These are phyloP conservation scores for Melastoma malabathricum DNA, from an alignment of 345 rosid genomes.

Conservation along the genomic window DNA sequence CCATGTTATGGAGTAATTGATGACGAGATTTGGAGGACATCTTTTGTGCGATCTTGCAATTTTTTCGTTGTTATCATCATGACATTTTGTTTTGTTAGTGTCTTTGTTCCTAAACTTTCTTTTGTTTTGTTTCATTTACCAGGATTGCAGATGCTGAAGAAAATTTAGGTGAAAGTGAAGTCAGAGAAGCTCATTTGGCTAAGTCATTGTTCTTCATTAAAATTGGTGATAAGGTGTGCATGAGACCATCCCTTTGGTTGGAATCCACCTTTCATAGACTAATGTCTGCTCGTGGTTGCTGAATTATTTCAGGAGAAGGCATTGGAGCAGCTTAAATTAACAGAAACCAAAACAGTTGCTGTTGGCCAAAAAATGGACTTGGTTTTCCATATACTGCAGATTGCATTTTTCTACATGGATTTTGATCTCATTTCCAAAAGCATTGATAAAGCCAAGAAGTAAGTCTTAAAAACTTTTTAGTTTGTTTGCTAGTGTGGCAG, in stretches of 20 bases:
- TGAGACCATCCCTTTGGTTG: neutral
- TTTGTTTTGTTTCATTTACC: conserved; percentile 8
- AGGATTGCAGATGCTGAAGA: conserved; percentile 99
- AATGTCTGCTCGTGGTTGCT: no score
- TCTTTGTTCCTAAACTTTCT: neutral
- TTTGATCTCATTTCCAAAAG: conserved; percentile 87
- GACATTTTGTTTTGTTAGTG: neutral
- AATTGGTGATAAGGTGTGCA: conserved; percentile 73
- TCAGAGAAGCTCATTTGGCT: conserved; percentile 95
- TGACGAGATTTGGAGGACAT: no score
- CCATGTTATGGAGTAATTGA: no score
- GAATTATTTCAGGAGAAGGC: conserved; percentile 55
- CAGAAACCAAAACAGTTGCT: conserved; percentile 96
- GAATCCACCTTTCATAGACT: neutral
- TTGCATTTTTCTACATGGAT: conserved; percentile 91
- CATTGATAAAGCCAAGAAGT: conserved; percentile 97
- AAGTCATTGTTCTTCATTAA: conserved; percentile 76
- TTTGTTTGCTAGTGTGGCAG: neutral
- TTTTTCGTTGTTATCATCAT: neutral
- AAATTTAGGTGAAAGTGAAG: conserved; percentile 96
- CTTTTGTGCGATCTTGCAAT: no score
- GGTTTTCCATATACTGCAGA: conserved; percentile 76
- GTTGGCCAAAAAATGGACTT: conserved; percentile 98
- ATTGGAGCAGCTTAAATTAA: conserved; percentile 80
- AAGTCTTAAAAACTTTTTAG: conserved; percentile 9